Evolutionary conservation across 2,329 filamentous ascomycete genomes (phyloP).

Genomic region (Xylaria sp.): DNA sequence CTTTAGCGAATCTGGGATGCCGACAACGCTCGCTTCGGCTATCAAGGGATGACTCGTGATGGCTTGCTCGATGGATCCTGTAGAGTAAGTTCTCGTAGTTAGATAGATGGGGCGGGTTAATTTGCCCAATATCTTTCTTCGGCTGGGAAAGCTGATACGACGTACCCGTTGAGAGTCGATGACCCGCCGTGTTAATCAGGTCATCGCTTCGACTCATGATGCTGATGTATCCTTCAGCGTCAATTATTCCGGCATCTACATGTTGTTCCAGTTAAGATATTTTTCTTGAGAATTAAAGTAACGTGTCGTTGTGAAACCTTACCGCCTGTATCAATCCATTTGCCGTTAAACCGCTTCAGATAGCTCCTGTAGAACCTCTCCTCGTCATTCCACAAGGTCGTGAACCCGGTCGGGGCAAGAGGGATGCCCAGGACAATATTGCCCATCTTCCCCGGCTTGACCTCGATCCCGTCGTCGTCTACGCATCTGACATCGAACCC

Average conservation of each 20-base stretch:
- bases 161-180: slow-evolving; percentile 86
- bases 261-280: neutral
- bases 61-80: slow-evolving; percentile 89
- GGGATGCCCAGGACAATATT: slow-evolving; percentile 90
- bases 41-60: slow-evolving; percentile 83
- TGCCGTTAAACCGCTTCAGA: slow-evolving; percentile 80
- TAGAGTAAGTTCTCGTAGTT: slow-evolving; percentile 22
- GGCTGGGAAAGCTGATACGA: slow-evolving; percentile 21
- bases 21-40: slow-evolving; percentile 86
- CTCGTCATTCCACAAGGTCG: slow-evolving; percentile 86
- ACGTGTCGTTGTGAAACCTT: slow-evolving; percentile 27
- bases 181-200: slow-evolving; percentile 95
- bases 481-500: slow-evolving; percentile 90
- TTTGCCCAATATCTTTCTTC: neutral
- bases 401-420: slow-evolving; percentile 85
- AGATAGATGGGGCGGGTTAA: slow-evolving; percentile 18
- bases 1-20: slow-evolving; percentile 86
- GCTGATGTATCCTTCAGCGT: slow-evolving; percentile 74
- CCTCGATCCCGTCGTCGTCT: slow-evolving; percentile 79
- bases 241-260: slow-evolving; percentile 83
- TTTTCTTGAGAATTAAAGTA: neutral
- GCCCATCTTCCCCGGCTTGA: slow-evolving; percentile 80
- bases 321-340: slow-evolving; percentile 86
- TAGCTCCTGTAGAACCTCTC: slow-evolving; percentile 89
- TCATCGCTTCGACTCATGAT: slow-evolving; percentile 79